Evolutionary conservation across 768 basidiomycete genomes (phyloP), one percentile per base, ranked within the genome.

Genomic region (Trametopsis cervina): DNA sequence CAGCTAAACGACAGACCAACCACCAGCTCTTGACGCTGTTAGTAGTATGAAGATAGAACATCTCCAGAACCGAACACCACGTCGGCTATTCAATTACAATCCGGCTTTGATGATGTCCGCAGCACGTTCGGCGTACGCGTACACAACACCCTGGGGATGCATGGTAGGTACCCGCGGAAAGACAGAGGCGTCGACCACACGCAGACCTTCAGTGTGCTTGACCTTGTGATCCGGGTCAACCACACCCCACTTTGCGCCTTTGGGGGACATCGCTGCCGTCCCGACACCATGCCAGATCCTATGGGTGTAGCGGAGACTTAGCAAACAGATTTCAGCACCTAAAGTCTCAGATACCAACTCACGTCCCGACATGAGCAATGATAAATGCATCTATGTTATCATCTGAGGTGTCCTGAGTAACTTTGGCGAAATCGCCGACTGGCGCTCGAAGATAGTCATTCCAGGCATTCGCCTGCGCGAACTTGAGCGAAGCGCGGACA

Each of bases 101-200:
- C n/a, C 36, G 5, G 9, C 45, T 33, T 51, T 51, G 44, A 51
- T 35, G 4, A 51, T 24, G 39, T 47, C 51, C 5, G 51, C 51
- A 22, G 51, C 51, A 20, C 46, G 45, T 22, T 52, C 51, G 2
- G 51, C 51, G 10, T 47, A 27, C 23, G 33, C 44, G 37, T 47
- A 52, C 23, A 52, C 51, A 15, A 42, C 23, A 4, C 23, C 51
- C 22, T 42, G 40, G 2, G 46, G 35, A 23, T 52, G 51, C 23
- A 17, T 26, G 2, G n/a, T 42, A 7, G 51, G 51, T 10, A 47
- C 46, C 40, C 37, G 40, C 46, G 23, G 51, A 36, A 60, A 48
- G 20, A 57, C 49, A 9, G 59, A 58, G 4, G 57, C 57, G 38
- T 60, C 59, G 4, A 60, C 57, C 24, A 60, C 40, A 3, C 59